A percentile compares a stretch with the other conserved stretches of the same genome.
These are phyloP conservation scores for Backusella psychrophila DNA, from an alignment of 192 early-diverging fungal species.

Conservation along the genomic window DNA sequence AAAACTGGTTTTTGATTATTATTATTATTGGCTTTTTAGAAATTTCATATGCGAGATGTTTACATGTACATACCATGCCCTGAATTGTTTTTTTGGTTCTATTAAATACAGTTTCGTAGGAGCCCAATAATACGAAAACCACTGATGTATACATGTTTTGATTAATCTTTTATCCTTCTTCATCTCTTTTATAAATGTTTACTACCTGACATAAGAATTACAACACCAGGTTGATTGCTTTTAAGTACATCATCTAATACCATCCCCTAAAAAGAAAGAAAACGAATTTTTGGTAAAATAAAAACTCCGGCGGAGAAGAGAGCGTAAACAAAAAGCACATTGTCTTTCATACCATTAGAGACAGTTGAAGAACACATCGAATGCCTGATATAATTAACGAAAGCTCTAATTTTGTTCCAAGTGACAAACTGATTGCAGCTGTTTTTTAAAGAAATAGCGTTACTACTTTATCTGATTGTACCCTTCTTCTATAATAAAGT, in stretches of 20 bases:
- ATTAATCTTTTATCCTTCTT: not conserved
- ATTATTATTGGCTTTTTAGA: not conserved
- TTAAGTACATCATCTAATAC: constrained; percentile 68
- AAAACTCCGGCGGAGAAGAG: not conserved
- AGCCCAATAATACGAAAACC: constrained; percentile 56
- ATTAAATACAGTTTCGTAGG: constrained; percentile 70
- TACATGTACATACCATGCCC: constrained; percentile 60
- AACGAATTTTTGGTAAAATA: not conserved
- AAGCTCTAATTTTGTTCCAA: constrained; percentile 67
- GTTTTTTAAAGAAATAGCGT: not conserved
- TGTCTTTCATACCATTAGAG: constrained; percentile 54
- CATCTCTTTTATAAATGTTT: not conserved
- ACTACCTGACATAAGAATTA: constrained; percentile 59
- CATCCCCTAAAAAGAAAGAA: constrained; percentile 45
- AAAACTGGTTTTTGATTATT: constrained; percentile 35
- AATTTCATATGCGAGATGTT: not conserved
- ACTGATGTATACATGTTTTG: constrained; percentile 27
- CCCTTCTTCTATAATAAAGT: not conserved
- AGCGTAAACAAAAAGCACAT: not conserved
- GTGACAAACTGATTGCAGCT: constrained; percentile 19
- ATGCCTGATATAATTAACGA: constrained; percentile 65
- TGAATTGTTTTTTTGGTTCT: constrained; percentile 65
- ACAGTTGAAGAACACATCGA: constrained; percentile 77
- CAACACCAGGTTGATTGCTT: constrained; percentile 55
- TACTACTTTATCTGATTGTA: not conserved